Evolutionary conservation across 2,329 filamentous ascomycete genomes (phyloP).

Genomic region (Epichloe gansuensis): DNA sequence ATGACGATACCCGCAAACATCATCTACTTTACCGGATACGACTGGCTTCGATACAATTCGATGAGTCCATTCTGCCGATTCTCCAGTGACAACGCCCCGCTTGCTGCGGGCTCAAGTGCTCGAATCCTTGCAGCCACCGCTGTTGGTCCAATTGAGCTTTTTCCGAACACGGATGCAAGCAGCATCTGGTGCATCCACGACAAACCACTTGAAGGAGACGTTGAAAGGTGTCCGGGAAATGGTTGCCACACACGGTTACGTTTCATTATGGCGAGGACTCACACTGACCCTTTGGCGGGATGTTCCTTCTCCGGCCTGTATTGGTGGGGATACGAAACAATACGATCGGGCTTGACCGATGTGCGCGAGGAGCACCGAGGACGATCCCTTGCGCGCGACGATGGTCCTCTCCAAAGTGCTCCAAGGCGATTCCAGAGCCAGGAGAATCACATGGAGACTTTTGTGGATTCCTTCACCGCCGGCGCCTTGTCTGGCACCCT

Average conservation of each 20-base stretch:
- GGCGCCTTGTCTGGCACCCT: constrained; percentile 74
- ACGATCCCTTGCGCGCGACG: constrained; percentile 22
- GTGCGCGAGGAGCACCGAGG: constrained; percentile 44
- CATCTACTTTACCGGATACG: constrained; percentile 97
- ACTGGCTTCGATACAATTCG: constrained; percentile 71
- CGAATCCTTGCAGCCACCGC: constrained; percentile 69
- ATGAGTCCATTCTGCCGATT: constrained; percentile 57
- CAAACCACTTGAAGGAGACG: constrained; percentile 67
- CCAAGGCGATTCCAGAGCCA: constrained; percentile 47
- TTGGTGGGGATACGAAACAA: constrained; percentile 93
- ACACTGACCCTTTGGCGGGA: constrained; percentile 91
- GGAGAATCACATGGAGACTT: constrained; percentile 64
- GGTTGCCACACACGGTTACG: constrained; percentile 65
- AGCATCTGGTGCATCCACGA: constrained; percentile 42
- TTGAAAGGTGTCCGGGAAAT: constrained; percentile 65
- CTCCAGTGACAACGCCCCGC: constrained; percentile 61
- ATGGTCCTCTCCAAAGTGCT: constrained; percentile 27
- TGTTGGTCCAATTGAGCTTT: constrained; percentile 83
- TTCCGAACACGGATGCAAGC: constrained; percentile 89
- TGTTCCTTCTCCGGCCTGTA: constrained; percentile 92
- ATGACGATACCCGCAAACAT: constrained; percentile 96
- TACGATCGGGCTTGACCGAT: constrained; percentile 60
- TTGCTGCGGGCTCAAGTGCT: constrained; percentile 68
- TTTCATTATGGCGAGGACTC: constrained; percentile 79
- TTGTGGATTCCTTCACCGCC: constrained; percentile 79